These are phyloP conservation scores for Didymella keratinophila DNA, from an alignment of 2,329 filamentous ascomycete genomes.

Conservation along the genomic window DNA sequence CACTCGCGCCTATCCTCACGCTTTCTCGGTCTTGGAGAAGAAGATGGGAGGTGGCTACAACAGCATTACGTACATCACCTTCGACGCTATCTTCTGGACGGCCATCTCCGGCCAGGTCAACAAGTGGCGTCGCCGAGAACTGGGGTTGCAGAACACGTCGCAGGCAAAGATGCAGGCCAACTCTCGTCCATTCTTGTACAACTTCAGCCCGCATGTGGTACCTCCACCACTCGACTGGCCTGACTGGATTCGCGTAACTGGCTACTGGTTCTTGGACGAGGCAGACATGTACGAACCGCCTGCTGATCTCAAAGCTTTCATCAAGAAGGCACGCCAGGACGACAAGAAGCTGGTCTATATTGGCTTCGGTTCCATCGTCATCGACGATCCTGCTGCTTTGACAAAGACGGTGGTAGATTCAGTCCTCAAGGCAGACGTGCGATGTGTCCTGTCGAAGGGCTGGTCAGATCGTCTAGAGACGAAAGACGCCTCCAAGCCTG, in stretches of 20 bases:
- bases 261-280: conserved; percentile 97
- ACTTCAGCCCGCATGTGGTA: conserved; percentile 95
- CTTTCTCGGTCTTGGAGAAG: conserved; percentile 89
- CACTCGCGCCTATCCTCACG: conserved; percentile 93
- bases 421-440: conserved; percentile 87
- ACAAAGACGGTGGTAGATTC: conserved; percentile 94
- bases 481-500: conserved; percentile 64
- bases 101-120: conserved; percentile 92
- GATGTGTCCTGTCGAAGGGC: conserved; percentile 93
- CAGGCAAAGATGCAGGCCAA: conserved; percentile 93
- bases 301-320: conserved; percentile 78
- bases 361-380: conserved; percentile 95
- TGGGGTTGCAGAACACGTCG: conserved; percentile 80
- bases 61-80: conserved; percentile 92
- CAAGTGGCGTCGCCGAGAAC: conserved; percentile 82
- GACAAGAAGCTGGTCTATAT: conserved; percentile 94
- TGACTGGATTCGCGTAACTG: conserved; percentile 96
- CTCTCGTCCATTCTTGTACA: conserved; percentile 98
- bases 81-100: conserved; percentile 97
- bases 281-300: conserved; percentile 73
- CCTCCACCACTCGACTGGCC: conserved; percentile 92
- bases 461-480: conserved; percentile 86
- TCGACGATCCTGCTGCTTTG: conserved; percentile 85
- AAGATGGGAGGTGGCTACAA: conserved; percentile 98
- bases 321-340: conserved; percentile 80